Evolutionary conservation across 1,284 basidiomycete species (phyloP).

Genomic region (Polyporus tsugae): DNA sequence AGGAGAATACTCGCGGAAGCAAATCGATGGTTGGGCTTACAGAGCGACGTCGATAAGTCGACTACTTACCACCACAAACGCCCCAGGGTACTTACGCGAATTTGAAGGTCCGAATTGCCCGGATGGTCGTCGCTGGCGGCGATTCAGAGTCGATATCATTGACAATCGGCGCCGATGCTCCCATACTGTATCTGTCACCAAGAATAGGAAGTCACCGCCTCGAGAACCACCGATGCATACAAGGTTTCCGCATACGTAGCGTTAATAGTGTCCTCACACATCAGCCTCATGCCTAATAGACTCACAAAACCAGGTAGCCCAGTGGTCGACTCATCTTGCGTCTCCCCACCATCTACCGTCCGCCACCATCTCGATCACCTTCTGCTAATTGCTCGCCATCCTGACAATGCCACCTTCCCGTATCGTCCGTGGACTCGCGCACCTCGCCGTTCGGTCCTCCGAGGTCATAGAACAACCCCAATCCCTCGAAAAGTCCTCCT

Average conservation of each 20-base stretch:
- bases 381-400: background rate
- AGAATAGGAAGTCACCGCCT: constrained; percentile 1
- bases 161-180: background rate
- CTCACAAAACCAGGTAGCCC: background rate
- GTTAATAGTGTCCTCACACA: background rate
- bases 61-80: background rate
- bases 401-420: constrained; percentile 4
- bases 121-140: background rate
- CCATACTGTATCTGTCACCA: background rate
- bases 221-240: background rate
- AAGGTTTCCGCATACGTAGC: background rate
- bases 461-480: background rate
- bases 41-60: background rate
- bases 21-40: background rate
- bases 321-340: background rate
- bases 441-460: background rate
- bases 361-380: background rate
- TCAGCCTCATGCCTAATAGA: background rate
- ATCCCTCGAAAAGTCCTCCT: background rate
- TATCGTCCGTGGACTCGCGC: background rate
- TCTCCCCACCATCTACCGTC: background rate
- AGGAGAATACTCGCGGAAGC: background rate
- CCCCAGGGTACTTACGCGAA: background rate
- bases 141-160: background rate
- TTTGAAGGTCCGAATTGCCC: background rate